A percentile compares a stretch with the other conserved stretches of the same genome.
Conservation (phyloP, 2,329 filamentous ascomycete species). For the Eutypa lata region DNA sequence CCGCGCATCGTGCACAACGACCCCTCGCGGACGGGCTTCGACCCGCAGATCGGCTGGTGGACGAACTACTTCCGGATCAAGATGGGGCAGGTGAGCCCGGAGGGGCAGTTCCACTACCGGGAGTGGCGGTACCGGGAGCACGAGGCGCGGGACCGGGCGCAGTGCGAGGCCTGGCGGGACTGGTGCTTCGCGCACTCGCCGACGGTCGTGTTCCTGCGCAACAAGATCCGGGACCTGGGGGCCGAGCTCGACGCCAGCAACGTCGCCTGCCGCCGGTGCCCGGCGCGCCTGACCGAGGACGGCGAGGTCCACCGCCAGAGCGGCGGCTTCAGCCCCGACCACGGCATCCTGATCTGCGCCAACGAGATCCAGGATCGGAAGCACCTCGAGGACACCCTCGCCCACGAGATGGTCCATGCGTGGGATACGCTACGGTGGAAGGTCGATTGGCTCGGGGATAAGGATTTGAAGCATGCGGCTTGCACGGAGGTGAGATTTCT, state of each 20-base stretch:
- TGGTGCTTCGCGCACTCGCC: constrained; percentile 84
- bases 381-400: constrained; percentile 88
- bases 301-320: constrained; percentile 62
- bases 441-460: constrained; percentile 71
- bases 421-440: constrained; percentile 93
- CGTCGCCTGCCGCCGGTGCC: constrained; percentile 79
- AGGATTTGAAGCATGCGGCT: constrained; percentile 80
- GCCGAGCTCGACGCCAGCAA: constrained; percentile 71
- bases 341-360: constrained; percentile 88
- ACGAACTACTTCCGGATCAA: constrained; percentile 84
- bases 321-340: constrained; percentile 82
- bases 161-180: constrained; percentile 78
- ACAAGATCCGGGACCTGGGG: constrained; percentile 77
- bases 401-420: constrained; percentile 97
- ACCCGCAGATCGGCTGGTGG: constrained; percentile 63
- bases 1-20: constrained; percentile 50
- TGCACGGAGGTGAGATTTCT: constrained; percentile 74
- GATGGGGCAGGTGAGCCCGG: constrained; percentile 65
- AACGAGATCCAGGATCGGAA: constrained; percentile 80
- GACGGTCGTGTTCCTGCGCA: constrained; percentile 79
- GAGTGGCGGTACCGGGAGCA: constrained; percentile 70
- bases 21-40: constrained; percentile 60
- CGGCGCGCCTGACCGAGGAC: constrained; percentile 51
- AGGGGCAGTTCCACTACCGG: constrained; percentile 74
- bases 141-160: constrained; percentile 74